These are phyloP conservation scores for Yamadazyma taylorii DNA, from an alignment of 1,139 yeast species.

Conservation along the genomic window DNA sequence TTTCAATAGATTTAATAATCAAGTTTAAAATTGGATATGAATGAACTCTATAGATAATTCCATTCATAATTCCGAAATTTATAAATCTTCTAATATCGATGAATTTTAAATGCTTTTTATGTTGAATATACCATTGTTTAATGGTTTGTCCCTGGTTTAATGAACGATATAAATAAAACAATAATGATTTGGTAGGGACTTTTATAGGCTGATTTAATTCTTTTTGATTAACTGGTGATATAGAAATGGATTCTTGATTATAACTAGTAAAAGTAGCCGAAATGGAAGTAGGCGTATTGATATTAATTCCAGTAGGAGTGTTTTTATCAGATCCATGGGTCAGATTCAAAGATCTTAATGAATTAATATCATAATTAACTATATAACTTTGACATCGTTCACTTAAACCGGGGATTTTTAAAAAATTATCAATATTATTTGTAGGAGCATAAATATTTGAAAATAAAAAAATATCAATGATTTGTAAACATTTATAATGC, in stretches of 20 bases:
- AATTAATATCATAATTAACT: constrained; percentile 26
- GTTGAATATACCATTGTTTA: constrained; percentile 75
- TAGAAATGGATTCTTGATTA: constrained; percentile 12
- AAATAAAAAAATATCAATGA: constrained; percentile 87
- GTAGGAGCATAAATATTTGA: constrained; percentile 89
- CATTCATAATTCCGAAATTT: constrained; percentile 81
- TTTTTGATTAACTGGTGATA: constrained; percentile 18
- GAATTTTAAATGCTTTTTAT: constrained; percentile 54
- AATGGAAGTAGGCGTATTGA: not conserved
- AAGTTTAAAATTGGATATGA: constrained; percentile 64
- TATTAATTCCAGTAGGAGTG: constrained; percentile 4
- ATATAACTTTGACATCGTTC: constrained; percentile 86
- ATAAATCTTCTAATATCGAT: constrained; percentile 84
- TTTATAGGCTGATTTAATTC: constrained; percentile 21
- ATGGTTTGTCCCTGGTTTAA: constrained; percentile 78
- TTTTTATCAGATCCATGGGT: constrained; percentile 1
- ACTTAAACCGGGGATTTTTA: constrained; percentile 66
- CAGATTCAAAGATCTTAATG: not conserved
- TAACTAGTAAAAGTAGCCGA: too few relatives aligned
- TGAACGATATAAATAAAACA: constrained; percentile 77
- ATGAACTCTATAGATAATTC: constrained; percentile 78
- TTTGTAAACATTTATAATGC: constrained; percentile 82
- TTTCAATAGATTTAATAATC: constrained; percentile 36
- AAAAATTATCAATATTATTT: constrained; percentile 66
- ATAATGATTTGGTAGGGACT: constrained; percentile 61